Conservation (phyloP, 1,284 basidiomycete species). For the Puccinia hordei region DNA sequence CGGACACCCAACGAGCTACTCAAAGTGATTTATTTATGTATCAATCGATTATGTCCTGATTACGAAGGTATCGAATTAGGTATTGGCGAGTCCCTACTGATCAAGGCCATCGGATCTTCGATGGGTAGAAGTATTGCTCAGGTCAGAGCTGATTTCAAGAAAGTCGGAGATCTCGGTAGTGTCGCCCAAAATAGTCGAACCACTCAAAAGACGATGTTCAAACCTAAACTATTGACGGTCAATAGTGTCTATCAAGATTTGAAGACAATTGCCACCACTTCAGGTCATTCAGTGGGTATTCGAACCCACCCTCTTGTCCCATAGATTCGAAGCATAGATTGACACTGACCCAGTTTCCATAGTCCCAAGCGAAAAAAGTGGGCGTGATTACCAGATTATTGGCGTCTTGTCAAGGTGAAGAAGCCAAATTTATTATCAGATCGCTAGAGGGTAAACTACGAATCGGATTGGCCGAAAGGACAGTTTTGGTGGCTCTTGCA, state of each 20-base stretch:
- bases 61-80: slow-evolving; percentile 95
- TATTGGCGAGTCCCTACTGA: slow-evolving; percentile 88
- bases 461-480: slow-evolving; percentile 94
- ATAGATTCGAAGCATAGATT: not conserved
- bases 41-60: slow-evolving; percentile 92
- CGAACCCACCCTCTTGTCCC: slow-evolving; percentile 52
- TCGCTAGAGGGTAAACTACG: slow-evolving; percentile 95
- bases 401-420: slow-evolving; percentile 79
- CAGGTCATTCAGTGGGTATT: slow-evolving; percentile 74
- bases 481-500: slow-evolving; percentile 62
- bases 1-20: slow-evolving; percentile 76
- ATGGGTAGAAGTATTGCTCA: slow-evolving; percentile 80
- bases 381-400: slow-evolving; percentile 92
- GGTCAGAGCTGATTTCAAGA: slow-evolving; percentile 89
- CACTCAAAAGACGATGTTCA: slow-evolving; percentile 91
- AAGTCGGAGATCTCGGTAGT: slow-evolving; percentile 89
- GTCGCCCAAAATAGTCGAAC: slow-evolving; percentile 93
- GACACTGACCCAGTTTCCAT: not conserved
- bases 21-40: slow-evolving; percentile 91
- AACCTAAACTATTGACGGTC: slow-evolving; percentile 85
- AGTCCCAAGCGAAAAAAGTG: slow-evolving; percentile 93
- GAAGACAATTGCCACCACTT: slow-evolving; percentile 79
- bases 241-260: slow-evolving; percentile 82
- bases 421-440: slow-evolving; percentile 93
- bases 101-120: slow-evolving; percentile 93